These are phyloP conservation scores for Venturia oleaginea DNA, from an alignment of 2,329 filamentous ascomycete species.

Conservation along the genomic window DNA sequence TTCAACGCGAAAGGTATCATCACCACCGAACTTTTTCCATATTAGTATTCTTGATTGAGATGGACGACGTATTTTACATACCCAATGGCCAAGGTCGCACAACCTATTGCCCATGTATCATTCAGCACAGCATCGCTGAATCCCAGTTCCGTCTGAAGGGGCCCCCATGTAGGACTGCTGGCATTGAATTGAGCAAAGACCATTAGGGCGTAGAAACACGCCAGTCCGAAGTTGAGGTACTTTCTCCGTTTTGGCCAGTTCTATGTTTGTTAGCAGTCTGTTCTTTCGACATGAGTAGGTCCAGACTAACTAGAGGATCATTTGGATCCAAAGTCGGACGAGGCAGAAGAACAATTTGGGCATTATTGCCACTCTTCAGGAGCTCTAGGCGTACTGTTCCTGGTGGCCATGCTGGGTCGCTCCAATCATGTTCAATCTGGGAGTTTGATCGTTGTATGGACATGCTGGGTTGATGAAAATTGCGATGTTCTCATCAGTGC, in stretches of 20 bases:
- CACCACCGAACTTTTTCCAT: not conserved
- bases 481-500: not conserved
- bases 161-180: conserved; percentile 2
- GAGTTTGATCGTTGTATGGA: not conserved
- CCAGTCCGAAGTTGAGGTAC: conserved; percentile 4
- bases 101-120: not conserved
- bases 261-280: not conserved
- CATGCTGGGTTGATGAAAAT: not conserved
- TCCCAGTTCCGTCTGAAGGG: not conserved
- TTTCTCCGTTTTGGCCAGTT: conserved; percentile 28
- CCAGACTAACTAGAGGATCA: conserved; percentile 28
- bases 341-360: conserved; percentile 26
- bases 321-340: conserved; percentile 37
- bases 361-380: not conserved
- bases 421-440: not conserved
- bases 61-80: not conserved
- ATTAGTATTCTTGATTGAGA: not conserved
- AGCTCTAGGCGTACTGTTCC: conserved; percentile 1
- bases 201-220: conserved; percentile 10
- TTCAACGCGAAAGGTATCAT: conserved; percentile 7
- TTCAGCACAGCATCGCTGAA: conserved; percentile 1
- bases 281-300: not conserved
- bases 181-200: conserved; percentile 7
- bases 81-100: conserved; percentile 4
- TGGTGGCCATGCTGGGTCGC: conserved; percentile 1